Conservation (phyloP, 23 red algal species). For the Gracilaria gracilis region DNA sequence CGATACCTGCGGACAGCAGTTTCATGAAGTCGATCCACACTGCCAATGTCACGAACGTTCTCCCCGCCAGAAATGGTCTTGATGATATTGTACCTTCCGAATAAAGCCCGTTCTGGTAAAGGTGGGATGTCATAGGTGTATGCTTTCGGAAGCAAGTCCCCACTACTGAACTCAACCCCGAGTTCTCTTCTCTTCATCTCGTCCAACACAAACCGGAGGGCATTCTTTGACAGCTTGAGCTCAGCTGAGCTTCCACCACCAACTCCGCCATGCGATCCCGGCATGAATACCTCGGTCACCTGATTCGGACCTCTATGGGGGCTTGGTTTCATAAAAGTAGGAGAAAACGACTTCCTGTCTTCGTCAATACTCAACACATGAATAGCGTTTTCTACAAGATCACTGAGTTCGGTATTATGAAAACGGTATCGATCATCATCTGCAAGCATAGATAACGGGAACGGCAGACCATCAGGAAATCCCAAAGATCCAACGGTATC, state of each 20-base stretch:
- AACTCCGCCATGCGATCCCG: conserved; percentile 59
- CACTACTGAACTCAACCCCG: conserved; percentile 41
- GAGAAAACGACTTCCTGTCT: conserved; percentile 28
- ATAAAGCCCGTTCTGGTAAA: neutral
- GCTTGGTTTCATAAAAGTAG: conserved; percentile 52
- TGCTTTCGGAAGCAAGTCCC: conserved; percentile 21
- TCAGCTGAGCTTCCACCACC: conserved; percentile 36
- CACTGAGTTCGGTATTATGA: conserved; percentile 51
- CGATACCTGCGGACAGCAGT: conserved; percentile 37
- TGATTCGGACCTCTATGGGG: conserved; percentile 34
- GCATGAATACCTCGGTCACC: conserved; percentile 50
- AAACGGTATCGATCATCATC: conserved; percentile 50
- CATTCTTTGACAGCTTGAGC: neutral
- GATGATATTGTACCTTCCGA: neutral
- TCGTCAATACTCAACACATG: conserved; percentile 68
- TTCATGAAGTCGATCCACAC: conserved; percentile 22
- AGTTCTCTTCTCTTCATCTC: conserved; percentile 45
- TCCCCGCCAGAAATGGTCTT: conserved; percentile 43
- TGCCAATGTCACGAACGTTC: conserved; percentile 19
- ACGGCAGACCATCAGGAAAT: conserved; percentile 21
- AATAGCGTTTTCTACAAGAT: conserved; percentile 54
- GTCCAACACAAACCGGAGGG: conserved; percentile 29
- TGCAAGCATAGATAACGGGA: conserved; percentile 9
- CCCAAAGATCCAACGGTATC: conserved; percentile 70
- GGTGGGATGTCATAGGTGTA: neutral